Conservation (phyloP, 2,329 filamentous ascomycete species). For the Fusarium guadeloupense region DNA sequence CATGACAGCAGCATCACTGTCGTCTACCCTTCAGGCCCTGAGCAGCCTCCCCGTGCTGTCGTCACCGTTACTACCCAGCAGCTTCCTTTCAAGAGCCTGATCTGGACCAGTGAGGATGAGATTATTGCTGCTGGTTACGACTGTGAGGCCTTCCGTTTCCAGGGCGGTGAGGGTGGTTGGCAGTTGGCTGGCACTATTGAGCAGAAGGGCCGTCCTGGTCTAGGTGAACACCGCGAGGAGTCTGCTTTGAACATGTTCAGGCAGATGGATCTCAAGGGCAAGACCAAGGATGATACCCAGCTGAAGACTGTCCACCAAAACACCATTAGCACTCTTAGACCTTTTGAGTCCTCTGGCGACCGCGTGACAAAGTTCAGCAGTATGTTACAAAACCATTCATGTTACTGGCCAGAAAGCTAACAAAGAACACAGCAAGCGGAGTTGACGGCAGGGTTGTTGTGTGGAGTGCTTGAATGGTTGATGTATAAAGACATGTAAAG, state of each 20-base stretch:
- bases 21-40: conserved; percentile 90
- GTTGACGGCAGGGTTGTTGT: conserved; percentile 85
- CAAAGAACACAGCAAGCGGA: conserved; percentile 69
- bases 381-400: conserved; percentile 59
- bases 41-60: conserved; percentile 90
- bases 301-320: conserved; percentile 97
- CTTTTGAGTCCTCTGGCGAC: conserved; percentile 73
- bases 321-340: conserved; percentile 85
- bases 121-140: conserved; percentile 95
- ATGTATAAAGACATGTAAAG: conserved; percentile 7
- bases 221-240: conserved; percentile 78
- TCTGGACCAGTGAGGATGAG: conserved; percentile 92
- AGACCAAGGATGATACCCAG: conserved; percentile 89
- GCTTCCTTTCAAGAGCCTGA: conserved; percentile 88
- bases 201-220: conserved; percentile 70
- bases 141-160: conserved; percentile 89
- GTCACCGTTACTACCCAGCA: conserved; percentile 89
- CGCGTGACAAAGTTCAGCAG: conserved; percentile 84
- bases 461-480: conserved; percentile 68
- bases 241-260: conserved; percentile 97
- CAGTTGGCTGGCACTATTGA: conserved; percentile 84
- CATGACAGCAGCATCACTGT: conserved; percentile 98
- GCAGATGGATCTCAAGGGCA: conserved; percentile 98
- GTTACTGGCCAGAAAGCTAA: conserved; percentile 42
- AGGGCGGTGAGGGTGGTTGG: conserved; percentile 83